These are phyloP conservation scores for Nicotiana attenuata DNA, from an alignment of 257 asterid species.

Conservation along the genomic window DNA sequence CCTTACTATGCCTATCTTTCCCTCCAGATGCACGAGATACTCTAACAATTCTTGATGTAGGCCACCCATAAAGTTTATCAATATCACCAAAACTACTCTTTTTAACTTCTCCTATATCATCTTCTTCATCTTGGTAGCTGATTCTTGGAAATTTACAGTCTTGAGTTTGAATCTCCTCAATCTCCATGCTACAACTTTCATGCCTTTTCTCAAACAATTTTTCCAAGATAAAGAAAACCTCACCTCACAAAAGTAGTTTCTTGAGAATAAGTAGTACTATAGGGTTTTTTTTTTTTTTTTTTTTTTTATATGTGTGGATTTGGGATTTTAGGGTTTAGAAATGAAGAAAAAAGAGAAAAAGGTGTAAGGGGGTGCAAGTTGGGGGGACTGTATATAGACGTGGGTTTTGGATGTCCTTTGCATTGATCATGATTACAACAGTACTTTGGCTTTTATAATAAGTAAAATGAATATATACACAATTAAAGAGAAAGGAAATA, in stretches of 20 bases:
- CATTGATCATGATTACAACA: constrained; percentile 52
- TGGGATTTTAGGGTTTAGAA: constrained; percentile 29
- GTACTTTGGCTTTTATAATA: constrained; percentile 31
- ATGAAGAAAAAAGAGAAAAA: constrained; percentile 14
- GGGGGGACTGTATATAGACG: neutral
- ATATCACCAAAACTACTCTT: constrained; percentile 20
- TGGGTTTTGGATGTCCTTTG: constrained; percentile 16
- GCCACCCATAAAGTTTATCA: constrained; percentile 49
- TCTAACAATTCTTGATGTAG: constrained; percentile 66
- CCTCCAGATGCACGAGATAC: constrained; percentile 77
- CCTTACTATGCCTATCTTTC: constrained; percentile 87
- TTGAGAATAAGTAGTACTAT: neutral
- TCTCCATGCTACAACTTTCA: constrained; percentile 52
- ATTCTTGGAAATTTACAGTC: constrained; percentile 37
- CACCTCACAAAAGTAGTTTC: neutral
- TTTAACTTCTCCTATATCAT: constrained; percentile 37
- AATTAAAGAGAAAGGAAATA: neutral
- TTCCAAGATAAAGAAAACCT: neutral
- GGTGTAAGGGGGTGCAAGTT: neutral
- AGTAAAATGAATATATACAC: constrained; percentile 12
- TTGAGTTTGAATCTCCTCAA: constrained; percentile 37
- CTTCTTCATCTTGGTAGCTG: constrained; percentile 34
- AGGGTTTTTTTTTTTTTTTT: too few relatives aligned
- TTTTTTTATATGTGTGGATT: neutral
- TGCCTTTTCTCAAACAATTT: constrained; percentile 28